A percentile compares a stretch with the other conserved stretches of the same genome.
phyloP scores from a whole-genome alignment of 163 green algal genomes.

The Coccomyxa subellipsoidea region DNA sequence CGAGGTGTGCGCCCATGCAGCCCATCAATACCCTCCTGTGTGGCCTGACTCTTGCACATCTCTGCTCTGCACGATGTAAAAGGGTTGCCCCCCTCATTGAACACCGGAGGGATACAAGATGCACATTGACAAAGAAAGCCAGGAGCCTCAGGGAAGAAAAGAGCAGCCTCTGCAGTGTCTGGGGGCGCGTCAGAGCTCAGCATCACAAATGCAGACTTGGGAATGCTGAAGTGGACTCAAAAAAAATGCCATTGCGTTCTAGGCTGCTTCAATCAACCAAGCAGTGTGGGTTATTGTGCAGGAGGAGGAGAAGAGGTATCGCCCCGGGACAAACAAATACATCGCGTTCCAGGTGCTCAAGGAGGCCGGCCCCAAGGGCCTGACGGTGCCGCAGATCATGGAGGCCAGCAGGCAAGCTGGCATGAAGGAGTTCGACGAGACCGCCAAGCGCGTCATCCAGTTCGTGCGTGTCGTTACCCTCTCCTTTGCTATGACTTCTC shows the following conservation, averaged over 20 bases:
- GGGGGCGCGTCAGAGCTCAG: no score
- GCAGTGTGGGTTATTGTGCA: slow-evolving; percentile 18
- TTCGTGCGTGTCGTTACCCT: slow-evolving; percentile 6
- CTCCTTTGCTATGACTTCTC: neutral
- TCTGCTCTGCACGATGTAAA: no score
- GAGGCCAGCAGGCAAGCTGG: slow-evolving; percentile 29
- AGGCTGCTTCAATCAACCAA: neutral
- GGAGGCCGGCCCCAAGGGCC: slow-evolving; percentile 37
- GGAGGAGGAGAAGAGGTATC: slow-evolving; percentile 58
- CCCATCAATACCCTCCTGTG: no score
- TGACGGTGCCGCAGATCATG: slow-evolving; percentile 39
- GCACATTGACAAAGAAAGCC: no score
- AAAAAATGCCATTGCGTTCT: no score
- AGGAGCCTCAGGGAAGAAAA: no score
- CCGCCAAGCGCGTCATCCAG: slow-evolving; percentile 29
- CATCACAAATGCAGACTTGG: no score
- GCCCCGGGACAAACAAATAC: slow-evolving; percentile 58
- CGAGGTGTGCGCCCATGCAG: neutral
- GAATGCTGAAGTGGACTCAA: no score
- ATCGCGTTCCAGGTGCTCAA: slow-evolving; percentile 48
- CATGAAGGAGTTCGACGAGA: slow-evolving; percentile 27
- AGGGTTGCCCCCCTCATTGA: no score
- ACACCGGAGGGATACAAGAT: no score
- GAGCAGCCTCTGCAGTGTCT: no score
- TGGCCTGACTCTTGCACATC: neutral